These are phyloP conservation scores for Rosa hybrid DNA, from an alignment of 331 rosid species.

Conservation along the genomic window DNA sequence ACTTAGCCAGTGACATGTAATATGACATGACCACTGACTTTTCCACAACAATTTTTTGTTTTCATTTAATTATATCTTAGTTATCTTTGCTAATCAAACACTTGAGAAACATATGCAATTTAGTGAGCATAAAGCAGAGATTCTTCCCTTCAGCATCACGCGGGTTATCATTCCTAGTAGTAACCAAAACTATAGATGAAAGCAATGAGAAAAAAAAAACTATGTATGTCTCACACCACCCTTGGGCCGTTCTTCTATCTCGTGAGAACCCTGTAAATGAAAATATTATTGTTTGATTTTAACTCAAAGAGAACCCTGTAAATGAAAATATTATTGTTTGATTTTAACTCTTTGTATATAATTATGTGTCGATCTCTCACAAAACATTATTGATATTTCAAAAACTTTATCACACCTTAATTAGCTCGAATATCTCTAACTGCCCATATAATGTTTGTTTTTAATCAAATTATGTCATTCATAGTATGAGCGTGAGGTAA, in stretches of 20 bases:
- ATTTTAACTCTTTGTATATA: not conserved
- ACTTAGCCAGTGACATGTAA: too few relatives aligned
- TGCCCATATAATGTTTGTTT: too few relatives aligned
- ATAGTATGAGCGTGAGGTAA: too few relatives aligned
- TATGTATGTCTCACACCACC: constrained; percentile 63
- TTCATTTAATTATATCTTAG: too few relatives aligned
- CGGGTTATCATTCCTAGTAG: constrained; percentile 19
- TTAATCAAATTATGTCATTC: not conserved
- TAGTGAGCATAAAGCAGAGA: too few relatives aligned
- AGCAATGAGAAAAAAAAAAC: constrained; percentile 56
- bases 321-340: not conserved
- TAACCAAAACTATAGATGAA: constrained; percentile 72
- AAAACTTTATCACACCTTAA: not conserved
- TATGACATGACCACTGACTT: too few relatives aligned
- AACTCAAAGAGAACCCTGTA: constrained; percentile 59
- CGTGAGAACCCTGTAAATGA: constrained; percentile 61
- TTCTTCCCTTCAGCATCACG: too few relatives aligned
- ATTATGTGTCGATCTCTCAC: not conserved
- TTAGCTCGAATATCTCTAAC: not conserved
- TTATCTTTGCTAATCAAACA: too few relatives aligned
- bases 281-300: not conserved
- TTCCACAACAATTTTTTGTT: too few relatives aligned
- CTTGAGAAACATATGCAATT: too few relatives aligned
- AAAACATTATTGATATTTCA: not conserved
- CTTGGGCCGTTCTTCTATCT: constrained; percentile 55